phyloP scores from a whole-genome alignment of 2,329 filamentous ascomycete genomes.

The Ophiostoma angusticollis region DNA sequence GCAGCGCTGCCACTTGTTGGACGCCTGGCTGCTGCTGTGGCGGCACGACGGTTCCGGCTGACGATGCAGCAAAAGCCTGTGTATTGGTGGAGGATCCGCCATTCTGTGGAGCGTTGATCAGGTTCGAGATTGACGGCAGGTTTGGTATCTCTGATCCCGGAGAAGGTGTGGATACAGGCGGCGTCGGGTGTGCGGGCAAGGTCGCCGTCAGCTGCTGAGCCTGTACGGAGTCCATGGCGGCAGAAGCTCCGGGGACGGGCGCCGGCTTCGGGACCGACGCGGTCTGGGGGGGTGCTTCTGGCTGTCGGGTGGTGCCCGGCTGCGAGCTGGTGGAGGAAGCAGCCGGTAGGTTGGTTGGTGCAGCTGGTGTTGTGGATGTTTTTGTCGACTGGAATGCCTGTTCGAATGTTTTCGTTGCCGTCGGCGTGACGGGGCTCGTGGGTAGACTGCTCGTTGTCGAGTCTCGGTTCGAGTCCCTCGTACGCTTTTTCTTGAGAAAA shows the following conservation, averaged over 20 bases:
- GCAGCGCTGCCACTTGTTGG: not conserved
- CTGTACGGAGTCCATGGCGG: constrained; percentile 22
- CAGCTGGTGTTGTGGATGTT: constrained; percentile 7
- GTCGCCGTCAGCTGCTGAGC: constrained; percentile 15
- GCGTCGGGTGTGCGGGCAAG: constrained; percentile 1
- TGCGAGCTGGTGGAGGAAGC: constrained; percentile 9
- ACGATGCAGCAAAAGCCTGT: constrained; percentile 14
- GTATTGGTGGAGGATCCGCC: constrained; percentile 21
- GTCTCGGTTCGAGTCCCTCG: constrained; percentile 73
- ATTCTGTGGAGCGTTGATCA: constrained; percentile 53
- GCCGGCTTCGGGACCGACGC: constrained; percentile 20
- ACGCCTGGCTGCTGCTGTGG: constrained; percentile 10
- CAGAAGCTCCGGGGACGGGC: constrained; percentile 8
- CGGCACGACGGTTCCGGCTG: constrained; percentile 14
- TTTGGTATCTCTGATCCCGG: constrained; percentile 48
- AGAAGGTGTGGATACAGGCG: constrained; percentile 22
- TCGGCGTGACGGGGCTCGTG: constrained; percentile 49
- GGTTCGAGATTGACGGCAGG: constrained; percentile 68
- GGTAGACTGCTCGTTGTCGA: constrained; percentile 53
- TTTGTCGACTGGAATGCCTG: constrained; percentile 24
- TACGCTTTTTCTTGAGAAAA: constrained; percentile 97
- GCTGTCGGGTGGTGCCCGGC: constrained; percentile 10
- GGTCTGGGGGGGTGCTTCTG: constrained; percentile 16
- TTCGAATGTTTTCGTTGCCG: constrained; percentile 40
- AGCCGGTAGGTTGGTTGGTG: constrained; percentile 9